Percentiles rank a stretch among this genome's conserved stretches.
phyloP scores from a whole-genome alignment of 1,284 basidiomycete genomes.

The Kalmanozyma brasiliensis region DNA sequence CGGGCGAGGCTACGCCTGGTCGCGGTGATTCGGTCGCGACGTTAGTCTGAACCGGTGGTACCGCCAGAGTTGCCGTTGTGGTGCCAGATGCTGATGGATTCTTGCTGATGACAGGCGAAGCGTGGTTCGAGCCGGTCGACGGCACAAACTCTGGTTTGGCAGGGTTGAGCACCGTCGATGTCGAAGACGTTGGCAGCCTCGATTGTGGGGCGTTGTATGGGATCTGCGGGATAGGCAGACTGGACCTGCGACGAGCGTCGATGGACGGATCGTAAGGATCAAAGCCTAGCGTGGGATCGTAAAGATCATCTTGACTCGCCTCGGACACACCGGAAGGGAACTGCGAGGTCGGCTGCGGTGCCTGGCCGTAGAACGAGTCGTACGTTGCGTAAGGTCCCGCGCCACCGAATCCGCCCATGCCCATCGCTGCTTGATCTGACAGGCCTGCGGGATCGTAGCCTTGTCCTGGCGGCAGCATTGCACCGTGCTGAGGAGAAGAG shows the following conservation, averaged over 20 bases:
- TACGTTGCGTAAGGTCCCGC: constrained; percentile 13
- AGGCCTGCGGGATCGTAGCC: constrained; percentile 14
- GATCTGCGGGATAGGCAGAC: constrained; percentile 37
- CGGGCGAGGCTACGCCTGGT: constrained; percentile 27
- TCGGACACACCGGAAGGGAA: constrained; percentile 40
- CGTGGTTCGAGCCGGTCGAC: constrained; percentile 42
- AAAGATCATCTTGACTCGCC: constrained; percentile 46
- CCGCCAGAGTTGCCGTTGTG: constrained; percentile 3
- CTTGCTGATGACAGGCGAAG: constrained; percentile 41
- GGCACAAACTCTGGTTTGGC: constrained; percentile 56
- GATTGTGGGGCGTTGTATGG: constrained; percentile 16
- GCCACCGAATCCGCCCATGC: constrained; percentile 16
- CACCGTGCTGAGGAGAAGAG: constrained; percentile 5
- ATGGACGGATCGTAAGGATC: constrained; percentile 44
- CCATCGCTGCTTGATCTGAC: constrained; percentile 27
- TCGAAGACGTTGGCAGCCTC: constrained; percentile 15
- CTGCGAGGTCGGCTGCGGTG: constrained; percentile 12
- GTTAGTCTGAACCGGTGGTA: constrained; percentile 13
- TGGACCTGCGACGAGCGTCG: constrained; percentile 43
- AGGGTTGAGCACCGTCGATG: constrained; percentile 41
- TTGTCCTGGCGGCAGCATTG: constrained; percentile 27
- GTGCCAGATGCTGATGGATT: constrained; percentile 3
- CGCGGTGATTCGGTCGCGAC: constrained; percentile 28
- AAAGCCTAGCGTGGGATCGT: constrained; percentile 45
- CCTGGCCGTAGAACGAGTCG: constrained; percentile 25